Evolutionary conservation across 441 rosid species (phyloP).

Genomic region (Gossypium trilobum): DNA sequence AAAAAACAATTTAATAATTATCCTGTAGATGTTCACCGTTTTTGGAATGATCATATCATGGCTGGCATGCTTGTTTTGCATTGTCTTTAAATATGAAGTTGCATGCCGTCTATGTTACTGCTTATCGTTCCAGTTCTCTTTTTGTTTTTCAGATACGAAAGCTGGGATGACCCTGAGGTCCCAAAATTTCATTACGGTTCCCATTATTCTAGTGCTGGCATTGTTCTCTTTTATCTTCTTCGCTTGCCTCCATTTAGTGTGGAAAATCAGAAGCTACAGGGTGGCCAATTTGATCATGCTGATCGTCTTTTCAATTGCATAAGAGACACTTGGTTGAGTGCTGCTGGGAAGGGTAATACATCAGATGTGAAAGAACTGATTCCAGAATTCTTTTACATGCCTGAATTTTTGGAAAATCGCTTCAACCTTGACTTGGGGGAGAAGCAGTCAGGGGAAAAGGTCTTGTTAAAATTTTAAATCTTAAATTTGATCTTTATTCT

Average conservation of each 20-base stretch:
- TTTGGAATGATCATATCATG: constrained; percentile 1
- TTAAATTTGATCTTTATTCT: not conserved
- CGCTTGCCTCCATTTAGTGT: constrained; percentile 96
- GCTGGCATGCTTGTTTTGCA: constrained; percentile 1
- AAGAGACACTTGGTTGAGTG: constrained; percentile 97
- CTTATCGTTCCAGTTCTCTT: constrained; percentile 14
- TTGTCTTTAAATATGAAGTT: not conserved
- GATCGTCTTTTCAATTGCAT: constrained; percentile 95
- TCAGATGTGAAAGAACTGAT: constrained; percentile 98
- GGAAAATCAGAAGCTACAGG: constrained; percentile 98
- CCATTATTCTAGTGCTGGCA: constrained; percentile 99
- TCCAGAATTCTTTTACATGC: constrained; percentile 99
- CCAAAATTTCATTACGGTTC: constrained; percentile 99
- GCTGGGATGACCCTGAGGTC: constrained; percentile 99
- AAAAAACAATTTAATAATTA: constrained; percentile 1
- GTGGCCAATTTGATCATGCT: constrained; percentile 99
- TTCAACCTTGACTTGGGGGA: constrained; percentile 91
- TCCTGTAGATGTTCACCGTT: not conserved
- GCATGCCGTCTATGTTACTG: not conserved
- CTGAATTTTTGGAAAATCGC: constrained; percentile 84
- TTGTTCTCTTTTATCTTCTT: constrained; percentile 95
- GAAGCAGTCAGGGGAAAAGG: constrained; percentile 99
- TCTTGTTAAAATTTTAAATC: constrained; percentile 20
- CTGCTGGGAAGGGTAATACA: constrained; percentile 97
- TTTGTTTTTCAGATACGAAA: constrained; percentile 67